A percentile compares a stretch with the other conserved stretches of the same genome.
Evolutionary conservation across 2,329 filamentous ascomycete genomes (phyloP).

Genomic region (Scytalidium lignicola): DNA sequence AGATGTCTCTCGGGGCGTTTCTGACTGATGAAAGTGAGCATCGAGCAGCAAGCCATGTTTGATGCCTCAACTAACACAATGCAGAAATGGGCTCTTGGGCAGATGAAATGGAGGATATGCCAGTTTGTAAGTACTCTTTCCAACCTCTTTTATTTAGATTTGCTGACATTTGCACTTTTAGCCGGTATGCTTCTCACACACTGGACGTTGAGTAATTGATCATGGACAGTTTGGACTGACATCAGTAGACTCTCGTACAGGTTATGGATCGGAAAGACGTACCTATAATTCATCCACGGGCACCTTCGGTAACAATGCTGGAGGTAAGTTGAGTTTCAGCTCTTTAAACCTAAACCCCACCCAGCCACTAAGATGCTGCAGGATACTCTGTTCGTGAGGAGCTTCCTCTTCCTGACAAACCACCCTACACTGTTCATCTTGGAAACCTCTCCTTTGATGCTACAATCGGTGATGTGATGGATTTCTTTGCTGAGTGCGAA

Average conservation of each 20-base stretch:
- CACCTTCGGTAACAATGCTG: slow-evolving; percentile 23
- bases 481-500: slow-evolving; percentile 80
- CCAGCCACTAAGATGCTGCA: slow-evolving; percentile 24
- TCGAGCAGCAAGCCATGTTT: slow-evolving; percentile 21
- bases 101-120: slow-evolving; percentile 88
- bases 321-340: slow-evolving; percentile 20
- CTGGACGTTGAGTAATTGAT: background rate
- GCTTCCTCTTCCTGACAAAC: slow-evolving; percentile 82
- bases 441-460: slow-evolving; percentile 97
- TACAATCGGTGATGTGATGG: slow-evolving; percentile 72
- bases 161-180: slow-evolving; percentile 21
- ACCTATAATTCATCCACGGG: slow-evolving; percentile 27
- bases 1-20: slow-evolving; percentile 97
- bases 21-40: slow-evolving; percentile 82
- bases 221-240: slow-evolving; percentile 2
- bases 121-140: slow-evolving; percentile 27
- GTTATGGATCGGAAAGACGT: slow-evolving; percentile 27
- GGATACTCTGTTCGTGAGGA: slow-evolving; percentile 66
- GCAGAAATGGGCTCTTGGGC: slow-evolving; percentile 87
- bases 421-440: slow-evolving; percentile 91
- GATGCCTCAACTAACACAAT: slow-evolving; percentile 35
- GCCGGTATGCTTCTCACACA: slow-evolving; percentile 24
- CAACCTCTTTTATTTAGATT: background rate
- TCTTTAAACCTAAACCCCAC: background rate
- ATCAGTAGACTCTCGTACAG: slow-evolving; percentile 26